phyloP scores from a whole-genome alignment of 306 rosid species.

The Luffa aegyptiaca region DNA sequence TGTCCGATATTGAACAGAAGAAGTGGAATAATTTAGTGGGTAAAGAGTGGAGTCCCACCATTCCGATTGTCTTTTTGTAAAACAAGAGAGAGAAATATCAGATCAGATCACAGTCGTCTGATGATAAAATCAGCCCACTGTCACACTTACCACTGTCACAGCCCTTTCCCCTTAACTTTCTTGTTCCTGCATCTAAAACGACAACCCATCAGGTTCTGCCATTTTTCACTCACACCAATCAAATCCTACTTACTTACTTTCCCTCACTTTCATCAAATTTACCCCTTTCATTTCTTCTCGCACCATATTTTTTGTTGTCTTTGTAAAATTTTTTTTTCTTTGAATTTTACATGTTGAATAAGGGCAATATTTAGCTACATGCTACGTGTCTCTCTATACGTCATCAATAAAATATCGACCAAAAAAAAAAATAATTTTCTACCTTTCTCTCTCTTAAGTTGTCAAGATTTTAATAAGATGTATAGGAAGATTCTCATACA shows the following conservation, averaged over 20 bases:
- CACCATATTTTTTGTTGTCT: no score
- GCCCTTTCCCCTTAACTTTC: neutral
- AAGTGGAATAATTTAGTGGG: slow-evolving; percentile 7
- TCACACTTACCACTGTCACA: neutral
- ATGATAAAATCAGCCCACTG: neutral
- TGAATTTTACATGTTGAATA: no score
- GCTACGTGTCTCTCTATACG: no score
- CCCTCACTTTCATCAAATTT: no score
- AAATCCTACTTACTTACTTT: neutral
- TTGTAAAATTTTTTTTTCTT: no score
- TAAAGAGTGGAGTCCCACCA: neutral
- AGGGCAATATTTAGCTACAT: no score
- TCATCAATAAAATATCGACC: no score
- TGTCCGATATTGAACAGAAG: neutral
- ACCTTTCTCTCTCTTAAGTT: no score
- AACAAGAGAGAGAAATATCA: neutral
- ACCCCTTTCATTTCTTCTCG: no score
- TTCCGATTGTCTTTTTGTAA: neutral
- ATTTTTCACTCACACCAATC: neutral
- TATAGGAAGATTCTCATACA: no score
- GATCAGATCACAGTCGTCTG: neutral
- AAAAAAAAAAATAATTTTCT: no score
- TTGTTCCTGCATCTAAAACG: neutral
- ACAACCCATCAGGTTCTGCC: neutral
- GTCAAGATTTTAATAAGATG: no score